These are phyloP conservation scores for Auricularia auricula-judae DNA, from an alignment of 768 basidiomycete species.

Conservation along the genomic window DNA sequence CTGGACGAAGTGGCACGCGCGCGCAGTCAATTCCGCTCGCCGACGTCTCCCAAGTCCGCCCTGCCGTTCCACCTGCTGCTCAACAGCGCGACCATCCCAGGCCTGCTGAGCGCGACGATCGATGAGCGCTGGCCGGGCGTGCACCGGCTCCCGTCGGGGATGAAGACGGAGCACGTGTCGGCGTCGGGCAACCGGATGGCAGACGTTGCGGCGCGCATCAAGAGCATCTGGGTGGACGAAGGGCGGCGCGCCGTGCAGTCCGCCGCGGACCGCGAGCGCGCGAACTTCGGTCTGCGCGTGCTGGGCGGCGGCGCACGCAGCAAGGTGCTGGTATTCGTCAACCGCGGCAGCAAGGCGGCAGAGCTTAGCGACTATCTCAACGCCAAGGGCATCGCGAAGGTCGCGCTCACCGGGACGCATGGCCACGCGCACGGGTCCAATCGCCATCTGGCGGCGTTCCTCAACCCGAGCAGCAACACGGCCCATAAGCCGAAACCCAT, in stretches of 20 bases:
- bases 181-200: slow-evolving; percentile 73
- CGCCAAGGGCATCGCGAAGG: slow-evolving; percentile 47
- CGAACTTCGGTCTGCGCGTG: neutral
- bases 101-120: slow-evolving; percentile 27
- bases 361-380: slow-evolving; percentile 48
- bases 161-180: slow-evolving; percentile 60
- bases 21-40: slow-evolving; percentile 34
- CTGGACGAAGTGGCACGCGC: slow-evolving; percentile 54
- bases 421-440: slow-evolving; percentile 58
- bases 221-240: slow-evolving; percentile 55
- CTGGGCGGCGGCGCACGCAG: slow-evolving; percentile 27
- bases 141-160: slow-evolving; percentile 64
- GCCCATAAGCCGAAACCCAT: neutral
- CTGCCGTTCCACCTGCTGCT: slow-evolving; percentile 69
- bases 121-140: slow-evolving; percentile 28
- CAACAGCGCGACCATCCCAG: slow-evolving; percentile 80
- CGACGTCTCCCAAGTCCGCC: slow-evolving; percentile 17
- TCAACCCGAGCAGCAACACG: slow-evolving; percentile 23
- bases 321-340: slow-evolving; percentile 77
- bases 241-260: slow-evolving; percentile 4
- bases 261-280: no score
- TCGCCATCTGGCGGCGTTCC: slow-evolving; percentile 62
- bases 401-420: slow-evolving; percentile 54
- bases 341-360: slow-evolving; percentile 58
- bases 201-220: slow-evolving; percentile 67